Conservation (phyloP, 2,329 filamentous ascomycete genomes). For the Diplodia mutila region DNA sequence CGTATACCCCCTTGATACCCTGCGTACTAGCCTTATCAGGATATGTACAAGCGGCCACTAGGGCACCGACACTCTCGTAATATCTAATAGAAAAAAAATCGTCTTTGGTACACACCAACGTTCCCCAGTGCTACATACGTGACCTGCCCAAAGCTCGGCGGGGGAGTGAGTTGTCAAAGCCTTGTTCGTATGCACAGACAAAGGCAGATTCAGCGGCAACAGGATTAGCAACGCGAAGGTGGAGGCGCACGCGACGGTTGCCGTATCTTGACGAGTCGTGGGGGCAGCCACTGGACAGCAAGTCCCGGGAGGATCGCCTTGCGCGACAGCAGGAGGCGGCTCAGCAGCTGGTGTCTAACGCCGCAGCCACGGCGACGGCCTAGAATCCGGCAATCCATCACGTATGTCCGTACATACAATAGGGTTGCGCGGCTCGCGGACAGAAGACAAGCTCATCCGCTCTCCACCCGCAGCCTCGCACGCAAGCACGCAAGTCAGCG, state of each 20-base stretch:
- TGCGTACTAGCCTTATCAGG: constrained; percentile 27
- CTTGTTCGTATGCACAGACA: constrained; percentile 19
- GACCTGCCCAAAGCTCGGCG: background rate
- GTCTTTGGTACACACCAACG: constrained; percentile 14
- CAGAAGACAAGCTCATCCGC: constrained; percentile 18
- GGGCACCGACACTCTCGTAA: constrained; percentile 27
- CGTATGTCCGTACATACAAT: background rate
- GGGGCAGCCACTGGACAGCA: background rate
- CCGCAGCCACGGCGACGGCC: constrained; percentile 5
- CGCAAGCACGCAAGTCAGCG: constrained; percentile 2
- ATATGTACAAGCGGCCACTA: constrained; percentile 27
- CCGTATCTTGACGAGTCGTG: background rate
- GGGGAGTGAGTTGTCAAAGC: constrained; percentile 10
- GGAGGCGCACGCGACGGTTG: background rate
- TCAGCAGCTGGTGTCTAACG: constrained; percentile 1
- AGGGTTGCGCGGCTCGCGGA: constrained; percentile 14
- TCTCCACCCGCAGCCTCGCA: constrained; percentile 5
- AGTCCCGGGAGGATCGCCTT: background rate
- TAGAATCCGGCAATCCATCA: background rate
- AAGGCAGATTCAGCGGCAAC: background rate
- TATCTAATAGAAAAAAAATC: constrained; percentile 26
- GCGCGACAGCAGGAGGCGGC: background rate
- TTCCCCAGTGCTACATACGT: background rate
- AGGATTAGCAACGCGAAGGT: background rate
- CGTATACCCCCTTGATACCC: constrained; percentile 28